Base-by-base conservation (phyloP, 2,329 filamentous ascomycete genomes). In the Penicillium sp. region DNA sequence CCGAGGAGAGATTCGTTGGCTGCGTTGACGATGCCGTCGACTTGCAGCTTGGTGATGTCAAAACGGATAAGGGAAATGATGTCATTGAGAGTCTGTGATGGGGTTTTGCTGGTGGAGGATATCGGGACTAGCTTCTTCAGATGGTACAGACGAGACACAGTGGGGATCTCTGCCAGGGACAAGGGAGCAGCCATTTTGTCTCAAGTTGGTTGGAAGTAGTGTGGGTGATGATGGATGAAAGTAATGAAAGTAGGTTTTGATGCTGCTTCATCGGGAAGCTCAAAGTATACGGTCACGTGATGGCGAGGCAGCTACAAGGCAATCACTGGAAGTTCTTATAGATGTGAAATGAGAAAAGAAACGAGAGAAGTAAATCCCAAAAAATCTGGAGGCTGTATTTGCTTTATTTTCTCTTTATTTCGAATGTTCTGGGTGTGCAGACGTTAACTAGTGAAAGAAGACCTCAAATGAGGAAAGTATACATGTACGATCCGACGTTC, bases 11-110 rank as follows among this genome's bases (percentile, higher is more conserved):
- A 79, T 8, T 71, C 72, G 69, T 97, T 97, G 39, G 93, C 92
- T 1, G 93, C 92, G 68, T 97, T 97, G 68, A 97, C 91, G 59
- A 96, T 93, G 56, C 87, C 86, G 64, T 90, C 88, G 40, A 90
- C 79, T 28, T 78, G 68, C 3, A 97, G 81, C 12, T 77, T 83
- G 12, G 91, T 96, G 69, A 97, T 95, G 68, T 95, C 89, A 59
- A 82, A 81, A 49, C 81, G 80, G 57, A 89, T 78, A 32, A 92
- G 73, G 40, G 81, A 81, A 61, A 96, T 78, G n/a, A 50, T 66
- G 35, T 69, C 58, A 44, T 71, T 71, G 37, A 87, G 74, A 8
- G 69, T 59, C 48, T 77, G 67, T n/a, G 78, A 81, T 6, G 75
- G 70, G 18, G 66, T 58, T 4, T 68, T 65, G 57, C 58, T 39